Conservation (phyloP, 352 stramenopile species). For the Pythium rishiriense region DNA sequence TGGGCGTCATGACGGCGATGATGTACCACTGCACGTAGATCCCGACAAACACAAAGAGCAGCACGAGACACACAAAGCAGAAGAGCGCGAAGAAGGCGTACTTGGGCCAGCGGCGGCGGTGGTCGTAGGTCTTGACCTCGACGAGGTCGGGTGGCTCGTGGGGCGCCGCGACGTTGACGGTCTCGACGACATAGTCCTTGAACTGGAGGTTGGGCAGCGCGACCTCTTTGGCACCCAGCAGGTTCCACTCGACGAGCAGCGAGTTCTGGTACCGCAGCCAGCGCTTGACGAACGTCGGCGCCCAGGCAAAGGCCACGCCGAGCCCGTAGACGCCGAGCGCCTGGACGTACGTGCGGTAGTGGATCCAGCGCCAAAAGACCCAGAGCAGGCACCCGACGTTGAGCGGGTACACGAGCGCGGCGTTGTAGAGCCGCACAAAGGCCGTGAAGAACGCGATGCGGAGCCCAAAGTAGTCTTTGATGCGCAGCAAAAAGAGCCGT, state of each 20-base stretch:
- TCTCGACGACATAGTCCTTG: constrained; percentile 53
- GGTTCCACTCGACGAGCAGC: constrained; percentile 63
- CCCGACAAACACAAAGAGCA: constrained; percentile 58
- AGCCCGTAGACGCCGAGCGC: constrained; percentile 54
- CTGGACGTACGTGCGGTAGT: constrained; percentile 58
- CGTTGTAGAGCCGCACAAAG: constrained; percentile 61
- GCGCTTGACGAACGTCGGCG: constrained; percentile 56
- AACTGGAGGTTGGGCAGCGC: constrained; percentile 55
- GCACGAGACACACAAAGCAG: constrained; percentile 45
- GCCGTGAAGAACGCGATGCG: constrained; percentile 61
- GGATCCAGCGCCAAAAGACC: constrained; percentile 55
- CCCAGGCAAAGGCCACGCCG: constrained; percentile 51
- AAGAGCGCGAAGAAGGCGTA: constrained; percentile 55
- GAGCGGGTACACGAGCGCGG: constrained; percentile 46
- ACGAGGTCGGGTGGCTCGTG: constrained; percentile 58
- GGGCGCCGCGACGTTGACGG: constrained; percentile 58
- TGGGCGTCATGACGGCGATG: constrained; percentile 65
- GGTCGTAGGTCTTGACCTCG: constrained; percentile 60
- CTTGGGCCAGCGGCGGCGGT: constrained; percentile 53
- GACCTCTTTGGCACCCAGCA: constrained; percentile 52
- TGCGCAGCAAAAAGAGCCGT: constrained; percentile 49
- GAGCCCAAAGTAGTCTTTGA: constrained; percentile 68
- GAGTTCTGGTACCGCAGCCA: constrained; percentile 66
- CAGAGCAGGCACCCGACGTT: constrained; percentile 49
- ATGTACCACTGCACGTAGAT: constrained; percentile 75